Percentiles rank a stretch among this genome's conserved stretches.
Conservation (phyloP, 176 grass and related monocot species). For the Phragmites australis region DNA sequence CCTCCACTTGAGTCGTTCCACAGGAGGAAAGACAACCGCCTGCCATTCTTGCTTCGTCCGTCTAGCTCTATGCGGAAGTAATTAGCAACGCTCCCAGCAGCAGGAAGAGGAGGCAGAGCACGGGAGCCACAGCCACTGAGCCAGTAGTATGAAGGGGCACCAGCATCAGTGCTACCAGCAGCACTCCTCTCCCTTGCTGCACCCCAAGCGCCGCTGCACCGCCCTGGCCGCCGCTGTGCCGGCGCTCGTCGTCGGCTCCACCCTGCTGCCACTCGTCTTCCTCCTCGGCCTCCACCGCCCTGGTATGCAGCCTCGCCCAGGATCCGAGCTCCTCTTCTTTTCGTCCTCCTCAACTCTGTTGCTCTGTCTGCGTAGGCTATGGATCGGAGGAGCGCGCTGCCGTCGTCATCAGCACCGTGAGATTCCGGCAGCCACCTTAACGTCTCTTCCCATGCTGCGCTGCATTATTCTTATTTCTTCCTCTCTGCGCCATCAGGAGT, state of each 20-base stretch:
- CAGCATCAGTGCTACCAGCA: constrained; percentile 49
- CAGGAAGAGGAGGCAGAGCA: background rate
- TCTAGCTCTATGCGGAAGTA: background rate
- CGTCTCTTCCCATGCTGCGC: background rate
- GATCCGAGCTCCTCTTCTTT: background rate
- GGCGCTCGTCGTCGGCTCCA: constrained; percentile 67
- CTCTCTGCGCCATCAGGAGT: constrained; percentile 1
- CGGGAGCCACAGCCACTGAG: background rate
- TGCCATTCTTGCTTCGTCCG: background rate
- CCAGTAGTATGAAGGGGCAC: constrained; percentile 48
- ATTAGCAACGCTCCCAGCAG: background rate
- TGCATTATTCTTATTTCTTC: background rate
- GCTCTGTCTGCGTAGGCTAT: background rate
- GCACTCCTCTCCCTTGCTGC: constrained; percentile 24
- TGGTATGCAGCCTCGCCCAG: constrained; percentile 25
- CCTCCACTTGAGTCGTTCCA: background rate
- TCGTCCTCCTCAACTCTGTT: background rate
- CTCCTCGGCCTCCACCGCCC: constrained; percentile 71
- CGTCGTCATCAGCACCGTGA: constrained; percentile 47
- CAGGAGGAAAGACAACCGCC: background rate
- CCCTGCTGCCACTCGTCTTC: constrained; percentile 69
- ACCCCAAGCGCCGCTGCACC: constrained; percentile 61
- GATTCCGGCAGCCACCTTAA: background rate
- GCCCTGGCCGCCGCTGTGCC: constrained; percentile 58
- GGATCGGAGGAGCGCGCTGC: constrained; percentile 44